phyloP scores from a whole-genome alignment of 2,329 filamentous ascomycete species.

The Phialocephala sp. region DNA sequence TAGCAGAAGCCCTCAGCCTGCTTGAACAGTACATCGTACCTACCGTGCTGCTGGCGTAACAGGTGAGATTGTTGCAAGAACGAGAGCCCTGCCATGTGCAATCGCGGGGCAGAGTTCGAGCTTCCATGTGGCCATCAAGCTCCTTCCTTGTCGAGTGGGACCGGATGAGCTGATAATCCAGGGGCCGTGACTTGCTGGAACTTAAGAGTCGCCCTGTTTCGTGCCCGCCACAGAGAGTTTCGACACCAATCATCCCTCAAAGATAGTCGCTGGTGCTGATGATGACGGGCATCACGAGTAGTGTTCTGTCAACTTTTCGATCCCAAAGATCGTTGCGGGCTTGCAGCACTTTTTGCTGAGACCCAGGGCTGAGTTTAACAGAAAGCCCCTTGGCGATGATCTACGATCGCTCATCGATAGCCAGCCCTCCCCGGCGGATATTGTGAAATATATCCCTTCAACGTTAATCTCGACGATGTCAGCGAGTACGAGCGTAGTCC shows the following conservation, averaged over 20 bases:
- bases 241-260: conserved; percentile 32
- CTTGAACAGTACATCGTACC: neutral
- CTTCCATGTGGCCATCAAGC: conserved; percentile 33
- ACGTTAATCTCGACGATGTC: neutral
- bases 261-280: conserved; percentile 25
- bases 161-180: conserved; percentile 11
- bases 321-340: neutral
- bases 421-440: conserved; percentile 14
- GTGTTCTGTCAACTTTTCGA: neutral
- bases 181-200: conserved; percentile 19
- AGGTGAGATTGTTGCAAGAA: neutral
- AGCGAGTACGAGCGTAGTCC: conserved; percentile 8
- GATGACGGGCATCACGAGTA: conserved; percentile 25
- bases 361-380: conserved; percentile 20
- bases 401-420: conserved; percentile 27
- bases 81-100: conserved; percentile 12
- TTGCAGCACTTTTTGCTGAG: neutral
- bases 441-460: conserved; percentile 10
- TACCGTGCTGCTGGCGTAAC: neutral
- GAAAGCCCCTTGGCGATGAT: conserved; percentile 24
- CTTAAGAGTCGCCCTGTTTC: neutral
- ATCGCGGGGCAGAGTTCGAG: conserved; percentile 23
- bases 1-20: too few species aligned
- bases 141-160: conserved; percentile 30
- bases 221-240: conserved; percentile 19